A percentile compares a stretch with the other conserved stretches of the same genome.
phyloP scores from a whole-genome alignment of 495 filamentous ascomycete genomes.

The Amphirosellinia nigrospora region DNA sequence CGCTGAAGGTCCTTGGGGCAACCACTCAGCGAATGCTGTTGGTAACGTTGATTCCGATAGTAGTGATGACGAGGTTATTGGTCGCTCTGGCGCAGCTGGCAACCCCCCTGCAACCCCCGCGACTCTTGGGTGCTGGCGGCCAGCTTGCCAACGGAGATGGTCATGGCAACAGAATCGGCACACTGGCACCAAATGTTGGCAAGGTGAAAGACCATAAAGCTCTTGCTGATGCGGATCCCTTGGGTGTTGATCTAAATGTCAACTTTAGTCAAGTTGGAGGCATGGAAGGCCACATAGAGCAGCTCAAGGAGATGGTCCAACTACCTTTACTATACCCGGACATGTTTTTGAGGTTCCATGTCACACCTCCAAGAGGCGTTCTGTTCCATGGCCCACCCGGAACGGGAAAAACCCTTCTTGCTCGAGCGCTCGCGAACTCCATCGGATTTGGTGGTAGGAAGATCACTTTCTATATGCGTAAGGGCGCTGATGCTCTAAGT shows the following conservation, averaged over 20 bases:
- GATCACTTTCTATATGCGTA: constrained; percentile 98
- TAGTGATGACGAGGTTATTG: constrained; percentile 86
- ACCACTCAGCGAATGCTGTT: constrained; percentile 59
- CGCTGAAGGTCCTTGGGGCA: constrained; percentile 77
- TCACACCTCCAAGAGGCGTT: constrained; percentile 92
- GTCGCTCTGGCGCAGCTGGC: constrained; percentile 64
- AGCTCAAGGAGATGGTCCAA: constrained; percentile 97
- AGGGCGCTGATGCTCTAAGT: constrained; percentile 93
- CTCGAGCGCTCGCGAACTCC: constrained; percentile 85
- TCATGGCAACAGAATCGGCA: constrained; percentile 60
- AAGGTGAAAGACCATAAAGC: constrained; percentile 79
- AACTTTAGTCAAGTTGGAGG: constrained; percentile 94
- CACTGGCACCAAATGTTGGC: constrained; percentile 83
- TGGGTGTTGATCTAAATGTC: constrained; percentile 89
- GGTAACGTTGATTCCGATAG: constrained; percentile 91
- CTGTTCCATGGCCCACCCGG: constrained; percentile 96
- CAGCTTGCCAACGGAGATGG: constrained; percentile 67
- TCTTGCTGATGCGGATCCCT: constrained; percentile 89
- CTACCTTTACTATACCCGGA: constrained; percentile 93
- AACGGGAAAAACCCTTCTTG: constrained; percentile 95
- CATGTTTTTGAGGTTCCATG: constrained; percentile 88
- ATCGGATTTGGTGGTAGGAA: constrained; percentile 80
- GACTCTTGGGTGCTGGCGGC: constrained; percentile 28
- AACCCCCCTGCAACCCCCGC: constrained; percentile 73
- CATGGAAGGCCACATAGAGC: constrained; percentile 87